These are phyloP conservation scores for Claviceps arundinis DNA, from an alignment of 2,329 filamentous ascomycete species.

Conservation along the genomic window DNA sequence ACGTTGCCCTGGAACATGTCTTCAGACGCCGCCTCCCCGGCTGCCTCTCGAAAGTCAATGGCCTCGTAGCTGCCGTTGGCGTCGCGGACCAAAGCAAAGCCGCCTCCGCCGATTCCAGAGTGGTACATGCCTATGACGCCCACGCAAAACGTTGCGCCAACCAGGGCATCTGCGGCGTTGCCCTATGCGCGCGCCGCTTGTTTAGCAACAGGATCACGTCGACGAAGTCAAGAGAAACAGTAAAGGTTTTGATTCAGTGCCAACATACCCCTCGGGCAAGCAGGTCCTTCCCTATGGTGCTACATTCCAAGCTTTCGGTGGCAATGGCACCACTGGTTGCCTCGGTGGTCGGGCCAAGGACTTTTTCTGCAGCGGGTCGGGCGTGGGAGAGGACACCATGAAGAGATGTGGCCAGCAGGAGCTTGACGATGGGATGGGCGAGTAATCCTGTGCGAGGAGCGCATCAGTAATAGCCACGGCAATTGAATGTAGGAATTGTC, in stretches of 20 bases:
- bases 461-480: background rate
- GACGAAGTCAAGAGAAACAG: no score
- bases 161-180: slow-evolving; percentile 64
- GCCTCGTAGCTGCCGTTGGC: slow-evolving; percentile 66
- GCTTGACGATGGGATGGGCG: background rate
- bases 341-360: slow-evolving; percentile 10
- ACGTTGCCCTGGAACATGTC: slow-evolving; percentile 74
- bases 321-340: slow-evolving; percentile 49
- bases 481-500: background rate
- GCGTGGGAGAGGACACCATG: slow-evolving; percentile 5
- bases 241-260: background rate
- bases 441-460: background rate
- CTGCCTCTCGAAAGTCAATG: slow-evolving; percentile 82
- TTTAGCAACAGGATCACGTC: no score
- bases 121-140: slow-evolving; percentile 69
- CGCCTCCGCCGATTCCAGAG: slow-evolving; percentile 75
- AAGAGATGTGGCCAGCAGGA: slow-evolving; percentile 2
- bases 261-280: slow-evolving; percentile 35
- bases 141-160: slow-evolving; percentile 62
- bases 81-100: slow-evolving; percentile 72
- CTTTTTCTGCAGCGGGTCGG: slow-evolving; percentile 8
- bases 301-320: slow-evolving; percentile 57
- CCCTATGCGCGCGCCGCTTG: slow-evolving; percentile 28
- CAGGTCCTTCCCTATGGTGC: slow-evolving; percentile 51
- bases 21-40: slow-evolving; percentile 65